Evolutionary conservation across 148 eudicot species (phyloP).

Genomic region (Persicaria maculosa): DNA sequence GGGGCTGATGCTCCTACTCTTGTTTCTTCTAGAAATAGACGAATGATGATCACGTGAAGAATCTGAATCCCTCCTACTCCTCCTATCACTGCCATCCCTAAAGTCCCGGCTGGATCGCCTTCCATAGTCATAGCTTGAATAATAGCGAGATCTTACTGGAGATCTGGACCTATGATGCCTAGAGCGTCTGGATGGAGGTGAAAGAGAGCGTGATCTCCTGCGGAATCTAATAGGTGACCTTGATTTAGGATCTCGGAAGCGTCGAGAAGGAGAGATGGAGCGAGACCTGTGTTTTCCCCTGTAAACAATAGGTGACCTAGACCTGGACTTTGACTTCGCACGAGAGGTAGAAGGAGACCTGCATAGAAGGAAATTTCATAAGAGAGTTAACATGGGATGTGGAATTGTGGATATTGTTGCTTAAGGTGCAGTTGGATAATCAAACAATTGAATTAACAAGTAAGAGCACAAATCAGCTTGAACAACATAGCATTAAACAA

Average conservation of each 20-base stretch:
- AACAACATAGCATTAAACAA: neutral
- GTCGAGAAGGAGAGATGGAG: slow-evolving; percentile 57
- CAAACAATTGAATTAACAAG: neutral
- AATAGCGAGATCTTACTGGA: slow-evolving; percentile 63
- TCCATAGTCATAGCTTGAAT: slow-evolving; percentile 51
- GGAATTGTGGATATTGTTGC: neutral
- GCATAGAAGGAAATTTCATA: slow-evolving; percentile 12
- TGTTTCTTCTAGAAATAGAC: slow-evolving; percentile 57
- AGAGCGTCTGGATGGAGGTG: slow-evolving; percentile 46
- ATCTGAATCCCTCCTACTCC: slow-evolving; percentile 45
- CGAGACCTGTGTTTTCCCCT: slow-evolving; percentile 46
- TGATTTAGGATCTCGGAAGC: slow-evolving; percentile 18
- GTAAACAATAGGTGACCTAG: slow-evolving; percentile 54
- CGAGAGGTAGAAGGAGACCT: slow-evolving; percentile 59
- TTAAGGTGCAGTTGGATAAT: neutral
- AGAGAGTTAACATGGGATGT: neutral
- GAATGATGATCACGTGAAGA: slow-evolving; percentile 47
- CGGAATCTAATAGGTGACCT: slow-evolving; percentile 30
- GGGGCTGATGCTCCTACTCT: slow-evolving; percentile 73
- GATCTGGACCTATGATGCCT: slow-evolving; percentile 67
- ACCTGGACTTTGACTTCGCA: slow-evolving; percentile 49
- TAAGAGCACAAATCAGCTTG: neutral
- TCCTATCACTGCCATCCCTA: slow-evolving; percentile 49
- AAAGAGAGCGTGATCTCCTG: slow-evolving; percentile 34
- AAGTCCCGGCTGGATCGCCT: slow-evolving; percentile 40